Evolutionary conservation across 2,329 filamentous ascomycete species (phyloP), one percentile per base, ranked within the genome.

Genomic region (Cladophialophora carrionii): DNA sequence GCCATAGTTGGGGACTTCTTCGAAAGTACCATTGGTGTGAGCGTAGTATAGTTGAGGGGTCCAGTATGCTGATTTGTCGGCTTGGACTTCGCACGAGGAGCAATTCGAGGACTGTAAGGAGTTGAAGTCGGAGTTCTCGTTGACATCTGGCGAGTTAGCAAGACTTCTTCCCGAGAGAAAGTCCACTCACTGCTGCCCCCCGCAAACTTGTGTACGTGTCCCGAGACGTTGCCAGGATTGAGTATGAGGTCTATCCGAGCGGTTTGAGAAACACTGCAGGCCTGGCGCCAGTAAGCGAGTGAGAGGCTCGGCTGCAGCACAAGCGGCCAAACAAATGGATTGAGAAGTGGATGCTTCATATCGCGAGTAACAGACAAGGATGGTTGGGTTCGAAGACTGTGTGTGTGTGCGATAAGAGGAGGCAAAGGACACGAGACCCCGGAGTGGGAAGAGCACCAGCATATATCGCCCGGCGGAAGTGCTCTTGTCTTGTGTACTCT

Each of bases 11-110:
- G 65, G 69, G 4, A 72, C 71, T 53, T 66, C 64, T 62, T 72
- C 68, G 48, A 72, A 70, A 4, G 56, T 55, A n/a, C 89, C 86
- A 71, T 90, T 88, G 10, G 78, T 73, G 73, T 92, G 85, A 73
- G 88, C 78, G 77, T 96, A 96, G 80, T 94, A 93, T 65, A 96
- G 74, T 1, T 85, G 79, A 0, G 92, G 92, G 53, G 87, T 87
- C 91, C 92, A 96, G 80, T 96, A 96, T 29, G 87, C 88, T n/a
- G 91, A 96, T 78, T 87, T 89, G 79, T 96, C 92, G 77, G 94
- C 82, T 48, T 82, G 87, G 46, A 96, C 89, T 64, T 84, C 86
- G 76, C 92, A 96, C 6, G 91, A 91, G 94, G 80, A 92, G 96
- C 92, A 96, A 68, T 86, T 79, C 54, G 84, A 87, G 17, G 73